phyloP scores from a whole-genome alignment of 192 early-diverging fungal genomes.

The Coemansia sp. region DNA sequence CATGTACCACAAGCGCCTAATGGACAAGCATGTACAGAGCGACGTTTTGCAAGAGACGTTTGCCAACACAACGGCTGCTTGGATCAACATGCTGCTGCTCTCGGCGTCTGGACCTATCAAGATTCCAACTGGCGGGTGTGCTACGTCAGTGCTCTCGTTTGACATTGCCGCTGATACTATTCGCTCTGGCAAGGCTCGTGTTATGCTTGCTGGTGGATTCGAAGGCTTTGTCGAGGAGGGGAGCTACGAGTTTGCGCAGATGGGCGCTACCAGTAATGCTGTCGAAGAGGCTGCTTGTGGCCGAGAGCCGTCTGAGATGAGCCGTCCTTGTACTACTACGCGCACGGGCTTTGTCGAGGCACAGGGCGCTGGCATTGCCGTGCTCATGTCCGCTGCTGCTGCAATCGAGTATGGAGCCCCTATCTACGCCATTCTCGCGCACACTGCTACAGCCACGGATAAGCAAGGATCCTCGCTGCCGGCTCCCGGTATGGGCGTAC shows the following conservation, averaged over 20 bases:
- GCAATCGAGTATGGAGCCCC: constrained; percentile 93
- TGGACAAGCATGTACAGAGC: constrained; percentile 85
- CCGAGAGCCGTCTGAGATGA: constrained; percentile 87
- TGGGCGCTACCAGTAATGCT: constrained; percentile 94
- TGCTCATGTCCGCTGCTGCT: constrained; percentile 86
- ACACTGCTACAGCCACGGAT: constrained; percentile 90
- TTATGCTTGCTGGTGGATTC: constrained; percentile 91
- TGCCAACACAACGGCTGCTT: constrained; percentile 67
- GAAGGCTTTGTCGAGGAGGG: constrained; percentile 95
- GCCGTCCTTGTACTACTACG: constrained; percentile 84
- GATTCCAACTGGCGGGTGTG: constrained; percentile 83
- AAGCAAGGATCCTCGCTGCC: constrained; percentile 94
- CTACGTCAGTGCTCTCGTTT: constrained; percentile 87
- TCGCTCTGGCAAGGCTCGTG: constrained; percentile 86
- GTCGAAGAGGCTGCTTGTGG: constrained; percentile 82
- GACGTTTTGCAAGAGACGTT: constrained; percentile 97
- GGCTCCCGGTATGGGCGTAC: constrained; percentile 92
- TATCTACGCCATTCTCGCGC: constrained; percentile 87
- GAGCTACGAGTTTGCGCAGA: constrained; percentile 96
- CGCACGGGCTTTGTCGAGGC: constrained; percentile 96
- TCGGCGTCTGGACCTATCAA: constrained; percentile 92
- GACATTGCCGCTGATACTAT: constrained; percentile 93
- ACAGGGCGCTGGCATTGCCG: constrained; percentile 89
- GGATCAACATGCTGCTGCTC: constrained; percentile 96
- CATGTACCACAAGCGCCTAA: constrained; percentile 77